Evolutionary conservation across 768 basidiomycete species (phyloP), one percentile per base, ranked within the genome.

Genomic region (Russula abietina): DNA sequence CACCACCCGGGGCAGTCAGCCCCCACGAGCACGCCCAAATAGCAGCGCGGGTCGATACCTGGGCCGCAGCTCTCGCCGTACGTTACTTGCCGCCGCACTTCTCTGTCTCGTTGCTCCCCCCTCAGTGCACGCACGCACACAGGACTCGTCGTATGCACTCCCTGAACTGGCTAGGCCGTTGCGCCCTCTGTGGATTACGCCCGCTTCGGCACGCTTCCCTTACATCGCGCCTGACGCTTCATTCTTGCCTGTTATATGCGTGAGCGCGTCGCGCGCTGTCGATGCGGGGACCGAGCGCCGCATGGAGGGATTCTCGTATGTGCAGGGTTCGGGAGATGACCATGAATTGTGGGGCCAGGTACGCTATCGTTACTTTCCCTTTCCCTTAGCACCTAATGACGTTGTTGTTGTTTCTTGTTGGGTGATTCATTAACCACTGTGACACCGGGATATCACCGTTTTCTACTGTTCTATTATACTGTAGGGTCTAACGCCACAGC

Each of bases 291-390:
- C 81, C 1, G 86, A 89, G 62, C 77, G 88, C 24, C 81, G 87
- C 0, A 66, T 77, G 10, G 74, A 77, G n/a, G 91, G 90, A 0
- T 97, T 87, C 71, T 78, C 85, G 24, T 98, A 98, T 71, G 83
- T 98, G 9, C 94, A 96, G 72, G 96, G 96, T 1, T 91, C 90
- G 0, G 96, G 94, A 0, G 96, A 98, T 69, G 96, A 98, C 69
- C 92, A 95, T 70, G 94, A 97, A 73, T 77, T 89, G 6, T 95
- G 93, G 93, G 81, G 86, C 32, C 82, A 83, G 83, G 90, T 89
- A 59, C 33, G 77, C 71, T 17, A 11, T 12, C 43, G n/a, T 9
- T 9, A n/a, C 19, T 43, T 14, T 9, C 24, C 26, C n/a, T 24
- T n/a, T 4, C 7, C 26, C 7, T 7, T 28, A 12, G 36, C 24